Base-by-base conservation (phyloP, 2,329 filamentous ascomycete genomes). In the Coleophoma cylindrospora region DNA sequence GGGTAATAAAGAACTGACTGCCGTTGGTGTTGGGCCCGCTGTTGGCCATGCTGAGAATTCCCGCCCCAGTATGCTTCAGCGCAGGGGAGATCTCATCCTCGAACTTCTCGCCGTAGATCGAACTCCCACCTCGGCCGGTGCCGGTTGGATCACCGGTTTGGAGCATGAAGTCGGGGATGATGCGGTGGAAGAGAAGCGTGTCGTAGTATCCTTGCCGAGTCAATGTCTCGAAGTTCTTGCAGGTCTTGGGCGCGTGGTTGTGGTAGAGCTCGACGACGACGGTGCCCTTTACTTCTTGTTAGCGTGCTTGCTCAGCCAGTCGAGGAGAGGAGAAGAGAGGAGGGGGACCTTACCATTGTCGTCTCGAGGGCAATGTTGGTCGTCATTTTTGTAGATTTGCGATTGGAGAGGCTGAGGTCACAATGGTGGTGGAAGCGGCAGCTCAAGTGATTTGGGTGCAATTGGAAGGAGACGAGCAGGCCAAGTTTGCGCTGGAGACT, bases 41-140 rank as follows among this genome's bases (percentile, higher is more conserved):
- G 70, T 99, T 99, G 52, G 94, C 94, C 94, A 99, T 99, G 71
- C 85, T 91, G 61, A 99, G 73, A n/a, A 97, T 77, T 1, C 92
- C 92, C 4, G 92, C 91, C 36, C 92, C 92, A 0, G 91, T 95
- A 73, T 99, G 94, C 66, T 92, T 94, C 49, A 99, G 74, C 4
- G 74, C 73, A 2, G 83, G 71, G 43, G 79, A 74, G 61, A 97
- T 92, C 76, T 99, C 94, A 72, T 99, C 94, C 54, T 86, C 89
- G 68, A 97, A 97, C 66, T 89, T 92, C 46, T 91, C 88, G 63
- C 92, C 94, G 70, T 90, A 97, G 73, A 96, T 95, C 54, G 86
- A 91, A 51, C 77, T 77, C 51, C 94, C 94, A 61, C 94, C 94
- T 52, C 91, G 84, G 47, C 94, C 94, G 1, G 91, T 96, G 53